phyloP scores from a whole-genome alignment of 108 stramenopile species.

The Schizochytrium sp. region DNA sequence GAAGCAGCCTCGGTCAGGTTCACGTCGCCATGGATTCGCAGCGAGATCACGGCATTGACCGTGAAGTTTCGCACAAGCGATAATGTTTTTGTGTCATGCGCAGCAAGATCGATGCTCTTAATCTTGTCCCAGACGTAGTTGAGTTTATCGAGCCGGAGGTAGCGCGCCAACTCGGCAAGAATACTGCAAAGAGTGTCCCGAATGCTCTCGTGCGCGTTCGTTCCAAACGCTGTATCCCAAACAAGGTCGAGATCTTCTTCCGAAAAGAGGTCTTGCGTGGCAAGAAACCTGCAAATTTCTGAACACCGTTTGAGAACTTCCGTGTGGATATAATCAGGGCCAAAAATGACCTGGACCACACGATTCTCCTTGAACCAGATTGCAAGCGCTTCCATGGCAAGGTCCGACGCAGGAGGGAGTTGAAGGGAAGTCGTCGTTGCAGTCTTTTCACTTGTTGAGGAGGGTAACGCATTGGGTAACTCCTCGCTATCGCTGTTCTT shows the following conservation, averaged over 20 bases:
- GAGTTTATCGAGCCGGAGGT: not conserved
- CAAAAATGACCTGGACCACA: not conserved
- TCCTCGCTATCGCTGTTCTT: no score
- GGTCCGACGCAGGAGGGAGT: not conserved
- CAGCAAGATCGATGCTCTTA: not conserved
- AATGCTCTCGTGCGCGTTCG: not conserved
- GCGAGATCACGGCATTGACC: not conserved
- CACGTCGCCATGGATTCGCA: not conserved
- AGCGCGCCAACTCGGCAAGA: not conserved
- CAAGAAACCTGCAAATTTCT: not conserved
- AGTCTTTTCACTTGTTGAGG: no score
- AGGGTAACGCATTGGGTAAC: no score
- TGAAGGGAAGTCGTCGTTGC: no score
- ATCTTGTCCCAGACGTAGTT: not conserved
- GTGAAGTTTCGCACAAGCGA: not conserved
- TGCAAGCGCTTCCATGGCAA: not conserved
- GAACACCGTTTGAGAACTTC: not conserved
- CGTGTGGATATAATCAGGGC: not conserved
- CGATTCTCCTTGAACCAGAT: not conserved
- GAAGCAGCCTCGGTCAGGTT: not conserved
- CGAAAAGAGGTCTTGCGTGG: not conserved
- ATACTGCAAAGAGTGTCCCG: not conserved
- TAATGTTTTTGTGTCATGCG: not conserved
- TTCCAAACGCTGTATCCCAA: not conserved
- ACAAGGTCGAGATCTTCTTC: not conserved